Base-by-base conservation (phyloP, 164 flowering plant species). In the Umbellularia californica region DNA sequence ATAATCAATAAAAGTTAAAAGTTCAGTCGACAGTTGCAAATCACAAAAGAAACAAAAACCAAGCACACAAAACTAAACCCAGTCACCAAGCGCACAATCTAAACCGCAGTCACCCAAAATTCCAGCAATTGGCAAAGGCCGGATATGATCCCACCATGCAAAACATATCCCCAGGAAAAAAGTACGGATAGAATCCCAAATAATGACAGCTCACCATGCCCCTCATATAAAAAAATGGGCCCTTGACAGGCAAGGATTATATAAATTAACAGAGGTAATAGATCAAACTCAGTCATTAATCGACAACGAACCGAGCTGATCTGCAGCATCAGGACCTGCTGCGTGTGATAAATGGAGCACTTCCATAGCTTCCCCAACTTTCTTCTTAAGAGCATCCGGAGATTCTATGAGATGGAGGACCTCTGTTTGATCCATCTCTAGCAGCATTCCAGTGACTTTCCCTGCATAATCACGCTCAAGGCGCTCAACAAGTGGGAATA, bases 371-470 rank as follows among this genome's bases (percentile, higher is more conserved):
- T 91, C 93, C 3, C 77, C 83, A 65, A 89, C 92, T 80, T 90
- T 91, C 77, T 76, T 81, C 84, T 87, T 89, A 68, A 92, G 79
- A 65, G 87, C 91, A 77, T 92, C 93, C 0, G 97, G 93, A 22
- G 90, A 83, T 73, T 92, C 94, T 3, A 92, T 83, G 25, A 88
- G 88, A 77, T 92, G 91, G 9, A 92, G 88, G n/a, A 92, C 91
- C 82, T 88, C 91, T 19, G 88, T 79, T 71, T 88, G 90, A 74
- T 90, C 93, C 97, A 90, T 91, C 85, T 91, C 97, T 71, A 90
- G 80, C 65, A 89, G 72, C 97, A 90, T 88, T 3, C 92, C 92
- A 12, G 94, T 92, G 52, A 91, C 89, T 83, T 90, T 91, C 17
- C 85, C 84, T 1, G 83, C 88, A 77, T 77, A 51, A 0, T 84